phyloP scores from a whole-genome alignment of 225 moss, liverwort and hornwort species.

The Antitrichia curtipendula region DNA sequence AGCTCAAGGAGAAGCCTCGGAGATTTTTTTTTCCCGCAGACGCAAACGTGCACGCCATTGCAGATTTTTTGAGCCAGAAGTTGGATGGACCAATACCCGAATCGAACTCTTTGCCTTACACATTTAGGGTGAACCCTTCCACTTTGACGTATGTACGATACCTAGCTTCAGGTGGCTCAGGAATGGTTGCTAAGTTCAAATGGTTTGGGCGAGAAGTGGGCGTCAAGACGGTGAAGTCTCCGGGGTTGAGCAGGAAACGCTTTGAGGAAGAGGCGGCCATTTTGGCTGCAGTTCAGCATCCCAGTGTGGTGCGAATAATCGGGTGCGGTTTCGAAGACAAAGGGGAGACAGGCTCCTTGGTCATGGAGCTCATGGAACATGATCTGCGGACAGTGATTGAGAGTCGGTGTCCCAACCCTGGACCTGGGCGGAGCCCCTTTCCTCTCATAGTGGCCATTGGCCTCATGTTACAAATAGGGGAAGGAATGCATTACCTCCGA shows the following conservation, averaged over 20 bases:
- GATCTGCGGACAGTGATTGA: conserved; percentile 32
- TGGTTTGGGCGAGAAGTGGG: conserved; percentile 25
- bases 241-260: conserved; percentile 19
- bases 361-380: conserved; percentile 48
- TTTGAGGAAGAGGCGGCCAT: conserved; percentile 47
- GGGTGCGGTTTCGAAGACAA: conserved; percentile 23
- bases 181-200: conserved; percentile 33
- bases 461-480: conserved; percentile 33
- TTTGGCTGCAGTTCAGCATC: conserved; percentile 36
- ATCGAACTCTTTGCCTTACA: conserved; percentile 13
- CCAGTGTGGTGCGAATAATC: conserved; percentile 31
- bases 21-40: neutral
- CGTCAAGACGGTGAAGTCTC: conserved; percentile 32
- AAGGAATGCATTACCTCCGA: conserved; percentile 32
- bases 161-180: conserved; percentile 20
- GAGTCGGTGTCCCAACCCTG: conserved; percentile 10
- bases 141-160: neutral
- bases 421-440: conserved; percentile 9
- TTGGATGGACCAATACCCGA: conserved; percentile 28
- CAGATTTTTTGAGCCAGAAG: conserved; percentile 35
- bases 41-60: neutral
- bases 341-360: conserved; percentile 4
- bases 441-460: conserved; percentile 32
- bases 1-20: neutral
- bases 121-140: conserved; percentile 17